Conservation (phyloP, 768 basidiomycete genomes). For the Mycena indigotica region DNA sequence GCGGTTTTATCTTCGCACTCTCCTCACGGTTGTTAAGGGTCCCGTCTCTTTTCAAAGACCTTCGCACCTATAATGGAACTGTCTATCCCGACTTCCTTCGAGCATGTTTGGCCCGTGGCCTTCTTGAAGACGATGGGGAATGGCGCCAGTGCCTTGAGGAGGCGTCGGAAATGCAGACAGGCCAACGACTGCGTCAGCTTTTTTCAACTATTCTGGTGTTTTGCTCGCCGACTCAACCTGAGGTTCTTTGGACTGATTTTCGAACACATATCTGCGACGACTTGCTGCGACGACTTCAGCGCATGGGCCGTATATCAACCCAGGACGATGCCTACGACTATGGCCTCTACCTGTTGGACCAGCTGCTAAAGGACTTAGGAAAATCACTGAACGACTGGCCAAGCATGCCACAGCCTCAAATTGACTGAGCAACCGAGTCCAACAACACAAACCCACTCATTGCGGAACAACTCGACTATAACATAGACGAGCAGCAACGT, state of each 20-base stretch:
- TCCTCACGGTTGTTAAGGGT: constrained; percentile 43
- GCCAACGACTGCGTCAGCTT: constrained; percentile 33
- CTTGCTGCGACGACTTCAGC: constrained; percentile 27
- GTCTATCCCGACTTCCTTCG: constrained; percentile 35
- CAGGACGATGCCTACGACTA: constrained; percentile 39
- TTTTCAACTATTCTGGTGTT: constrained; percentile 43
- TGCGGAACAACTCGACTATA: constrained; percentile 13
- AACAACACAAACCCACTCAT: constrained; percentile 24
- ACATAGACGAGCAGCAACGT: constrained; percentile 7
- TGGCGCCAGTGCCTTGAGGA: constrained; percentile 46
- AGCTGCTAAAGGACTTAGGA: constrained; percentile 26
- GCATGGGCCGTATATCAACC: constrained; percentile 17
- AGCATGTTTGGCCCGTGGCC: constrained; percentile 43
- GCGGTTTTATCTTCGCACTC: constrained; percentile 39
- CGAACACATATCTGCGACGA: constrained; percentile 42
- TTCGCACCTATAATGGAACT: constrained; percentile 28
- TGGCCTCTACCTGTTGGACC: constrained; percentile 42
- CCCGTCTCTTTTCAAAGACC: constrained; percentile 28
- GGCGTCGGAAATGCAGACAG: constrained; percentile 40
- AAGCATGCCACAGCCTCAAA: constrained; percentile 12
- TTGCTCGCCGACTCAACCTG: constrained; percentile 37
- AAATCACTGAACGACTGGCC: constrained; percentile 25
- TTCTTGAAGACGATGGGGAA: constrained; percentile 50
- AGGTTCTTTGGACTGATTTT: constrained; percentile 38
- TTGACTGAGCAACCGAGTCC: constrained; percentile 16